phyloP scores from a whole-genome alignment of 2,329 filamentous ascomycete species.

The Penicillium glabrum region DNA sequence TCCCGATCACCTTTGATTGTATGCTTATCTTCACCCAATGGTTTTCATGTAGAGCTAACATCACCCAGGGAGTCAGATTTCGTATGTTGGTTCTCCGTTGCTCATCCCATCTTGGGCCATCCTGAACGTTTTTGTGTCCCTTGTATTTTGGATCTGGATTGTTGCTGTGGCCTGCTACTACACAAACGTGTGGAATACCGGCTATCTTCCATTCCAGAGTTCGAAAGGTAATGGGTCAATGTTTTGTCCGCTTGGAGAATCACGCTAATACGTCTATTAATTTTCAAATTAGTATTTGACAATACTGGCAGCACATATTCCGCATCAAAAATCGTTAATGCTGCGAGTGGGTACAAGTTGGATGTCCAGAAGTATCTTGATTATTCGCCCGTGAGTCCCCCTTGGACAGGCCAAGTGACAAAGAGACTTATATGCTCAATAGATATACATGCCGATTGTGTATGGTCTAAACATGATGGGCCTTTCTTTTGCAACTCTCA shows the following conservation, averaged over 20 bases:
- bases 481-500: slow-evolving; percentile 63
- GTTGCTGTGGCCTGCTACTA: slow-evolving; percentile 57
- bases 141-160: slow-evolving; percentile 60
- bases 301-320: slow-evolving; percentile 65
- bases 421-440: not conserved
- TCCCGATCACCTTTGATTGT: slow-evolving; percentile 44
- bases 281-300: slow-evolving; percentile 56
- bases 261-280: not conserved
- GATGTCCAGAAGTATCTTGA: slow-evolving; percentile 62
- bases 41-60: not conserved
- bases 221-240: slow-evolving; percentile 19
- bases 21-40: not conserved
- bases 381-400: slow-evolving; percentile 57
- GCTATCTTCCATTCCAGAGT: slow-evolving; percentile 23
- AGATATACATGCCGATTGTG: slow-evolving; percentile 29
- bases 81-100: slow-evolving; percentile 47
- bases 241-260: not conserved
- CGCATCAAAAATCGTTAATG: slow-evolving; percentile 59
- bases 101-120: slow-evolving; percentile 70
- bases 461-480: slow-evolving; percentile 47
- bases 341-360: slow-evolving; percentile 55
- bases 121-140: slow-evolving; percentile 68
- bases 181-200: slow-evolving; percentile 18
- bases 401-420: too few species aligned
- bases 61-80: slow-evolving; percentile 25